These are phyloP conservation scores for Cotoneaster glaucophyllus DNA, from an alignment of 306 rosid species.

Conservation along the genomic window DNA sequence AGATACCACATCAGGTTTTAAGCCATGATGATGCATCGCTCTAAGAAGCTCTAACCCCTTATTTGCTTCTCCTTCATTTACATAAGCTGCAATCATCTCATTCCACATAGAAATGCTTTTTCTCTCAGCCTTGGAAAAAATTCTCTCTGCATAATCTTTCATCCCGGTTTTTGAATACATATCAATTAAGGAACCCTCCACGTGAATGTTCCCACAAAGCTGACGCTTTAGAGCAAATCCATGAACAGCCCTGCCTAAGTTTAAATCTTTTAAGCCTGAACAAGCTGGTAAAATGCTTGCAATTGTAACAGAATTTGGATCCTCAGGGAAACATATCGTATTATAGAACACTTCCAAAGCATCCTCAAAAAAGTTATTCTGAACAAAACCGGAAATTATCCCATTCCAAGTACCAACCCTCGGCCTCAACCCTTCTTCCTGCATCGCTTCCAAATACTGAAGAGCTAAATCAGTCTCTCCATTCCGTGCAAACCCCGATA, in stretches of 20 bases:
- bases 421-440: conserved; percentile 32
- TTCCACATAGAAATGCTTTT: conserved; percentile 37
- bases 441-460: conserved; percentile 31
- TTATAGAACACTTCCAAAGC: conserved; percentile 30
- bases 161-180: conserved; percentile 37
- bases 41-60: conserved; percentile 32
- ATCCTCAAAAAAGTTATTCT: conserved; percentile 33
- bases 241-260: conserved; percentile 38
- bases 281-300: conserved; percentile 42
- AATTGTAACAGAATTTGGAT: conserved; percentile 31
- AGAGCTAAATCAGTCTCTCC: conserved; percentile 35
- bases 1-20: conserved; percentile 38
- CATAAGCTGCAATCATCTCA: conserved; percentile 33
- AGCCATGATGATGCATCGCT: conserved; percentile 23
- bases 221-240: conserved; percentile 27
- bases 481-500: conserved; percentile 38
- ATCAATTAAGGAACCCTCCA: conserved; percentile 37
- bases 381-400: conserved; percentile 40
- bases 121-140: conserved; percentile 19
- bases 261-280: conserved; percentile 31
- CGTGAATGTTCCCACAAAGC: conserved; percentile 28
- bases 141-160: conserved; percentile 18
- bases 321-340: conserved; percentile 29
- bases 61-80: conserved; percentile 18
- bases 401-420: conserved; percentile 45